Conservation (phyloP, 2,329 filamentous ascomycete species). For the Myriosclerotinia duriaeana region DNA sequence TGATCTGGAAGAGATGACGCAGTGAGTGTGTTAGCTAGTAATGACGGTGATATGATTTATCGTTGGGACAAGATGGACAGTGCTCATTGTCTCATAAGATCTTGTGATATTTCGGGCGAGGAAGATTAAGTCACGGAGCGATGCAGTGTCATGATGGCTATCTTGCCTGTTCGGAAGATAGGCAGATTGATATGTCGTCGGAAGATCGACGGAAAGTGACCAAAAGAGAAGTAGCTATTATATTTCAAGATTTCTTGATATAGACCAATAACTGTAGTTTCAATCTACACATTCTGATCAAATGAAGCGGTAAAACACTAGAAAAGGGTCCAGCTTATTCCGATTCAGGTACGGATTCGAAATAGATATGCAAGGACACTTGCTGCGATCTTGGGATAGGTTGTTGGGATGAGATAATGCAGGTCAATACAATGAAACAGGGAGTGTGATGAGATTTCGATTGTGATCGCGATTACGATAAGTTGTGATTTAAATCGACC, state of each 20-base stretch:
- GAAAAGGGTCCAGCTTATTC: not conserved
- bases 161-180: no score
- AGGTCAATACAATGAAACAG: no score
- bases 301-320: not conserved
- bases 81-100: no score
- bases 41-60: no score
- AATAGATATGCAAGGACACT: not conserved
- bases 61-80: no score
- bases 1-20: no score
- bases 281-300: not conserved
- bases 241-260: not conserved
- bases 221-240: not conserved
- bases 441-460: not conserved
- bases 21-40: no score
- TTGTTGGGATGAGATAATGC: slow-evolving; percentile 8
- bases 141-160: no score
- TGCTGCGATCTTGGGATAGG: not conserved
- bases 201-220: not conserved
- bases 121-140: no score
- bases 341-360: not conserved
- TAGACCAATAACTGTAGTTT: not conserved
- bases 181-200: not conserved
- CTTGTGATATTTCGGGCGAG: no score
- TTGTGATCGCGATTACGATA: not conserved
- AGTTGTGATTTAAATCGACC: not conserved